Evolutionary conservation across 2,329 filamentous ascomycete species (phyloP).

Genomic region (Alternaria brassicae): DNA sequence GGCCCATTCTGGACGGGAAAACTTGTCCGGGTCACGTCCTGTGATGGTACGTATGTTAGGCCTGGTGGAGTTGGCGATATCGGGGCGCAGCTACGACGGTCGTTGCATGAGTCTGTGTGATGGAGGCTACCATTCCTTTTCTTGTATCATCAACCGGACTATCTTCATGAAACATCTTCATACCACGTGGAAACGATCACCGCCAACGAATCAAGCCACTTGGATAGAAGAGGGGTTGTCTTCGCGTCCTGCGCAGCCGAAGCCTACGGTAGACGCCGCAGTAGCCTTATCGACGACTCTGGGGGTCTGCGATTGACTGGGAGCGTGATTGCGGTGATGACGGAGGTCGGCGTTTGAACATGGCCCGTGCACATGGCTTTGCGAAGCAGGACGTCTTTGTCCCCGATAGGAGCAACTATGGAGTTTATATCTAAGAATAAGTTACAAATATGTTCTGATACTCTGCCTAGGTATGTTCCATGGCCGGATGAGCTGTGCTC

Average conservation of each 20-base stretch:
- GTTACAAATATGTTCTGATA: too few species aligned
- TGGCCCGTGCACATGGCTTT: too few species aligned
- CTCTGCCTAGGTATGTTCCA: too few species aligned
- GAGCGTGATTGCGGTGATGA: too few species aligned
- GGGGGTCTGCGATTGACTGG: too few species aligned
- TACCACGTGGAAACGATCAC: neutral
- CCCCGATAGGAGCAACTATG: too few species aligned
- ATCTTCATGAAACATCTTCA: slow-evolving; percentile 1
- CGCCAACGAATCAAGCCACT: neutral
- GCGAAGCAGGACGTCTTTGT: too few species aligned
- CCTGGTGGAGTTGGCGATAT: neutral
- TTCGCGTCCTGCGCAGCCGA: neutral
- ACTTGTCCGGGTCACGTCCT: neutral
- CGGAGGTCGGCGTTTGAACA: too few species aligned
- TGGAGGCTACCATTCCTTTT: neutral
- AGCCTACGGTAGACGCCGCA: slow-evolving; percentile 3
- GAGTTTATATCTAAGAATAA: too few species aligned
- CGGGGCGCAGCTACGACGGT: neutral
- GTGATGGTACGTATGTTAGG: neutral
- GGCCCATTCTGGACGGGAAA: neutral
- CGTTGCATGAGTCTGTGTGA: neutral
- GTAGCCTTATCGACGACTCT: neutral
- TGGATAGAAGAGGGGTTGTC: neutral
- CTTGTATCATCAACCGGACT: neutral
- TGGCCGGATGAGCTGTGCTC: too few species aligned